phyloP scores from a whole-genome alignment of 176 grass and related monocot genomes.

The Phoenix roebelenii region DNA sequence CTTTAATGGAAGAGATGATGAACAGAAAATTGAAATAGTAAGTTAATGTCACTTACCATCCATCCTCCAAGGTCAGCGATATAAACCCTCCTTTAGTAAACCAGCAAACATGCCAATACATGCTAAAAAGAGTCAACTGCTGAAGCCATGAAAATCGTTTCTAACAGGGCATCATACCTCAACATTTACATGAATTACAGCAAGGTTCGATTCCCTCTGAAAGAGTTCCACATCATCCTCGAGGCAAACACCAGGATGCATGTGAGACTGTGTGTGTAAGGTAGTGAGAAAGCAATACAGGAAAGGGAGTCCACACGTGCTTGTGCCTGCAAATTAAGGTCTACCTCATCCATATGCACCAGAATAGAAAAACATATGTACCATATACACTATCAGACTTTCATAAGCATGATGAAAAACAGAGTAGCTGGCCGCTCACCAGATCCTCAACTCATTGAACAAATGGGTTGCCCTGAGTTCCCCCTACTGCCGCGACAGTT shows the following conservation, averaged over 20 bases:
- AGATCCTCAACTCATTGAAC: conserved; percentile 15
- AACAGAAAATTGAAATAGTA: too few relatives aligned
- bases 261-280: conserved; percentile 24
- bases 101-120: conserved; percentile 2
- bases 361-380: too few relatives aligned
- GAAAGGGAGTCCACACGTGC: conserved; percentile 12
- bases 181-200: conserved; percentile 66
- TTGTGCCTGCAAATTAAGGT: conserved; percentile 33
- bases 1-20: too few relatives aligned
- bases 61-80: background rate
- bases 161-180: conserved; percentile 29
- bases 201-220: conserved; percentile 24
- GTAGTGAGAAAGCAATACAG: conserved; percentile 22
- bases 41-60: background rate
- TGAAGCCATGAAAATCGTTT: conserved; percentile 22
- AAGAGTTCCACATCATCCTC: conserved; percentile 29
- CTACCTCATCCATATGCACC: conserved; percentile 5
- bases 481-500: conserved; percentile 56
- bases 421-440: conserved; percentile 12
- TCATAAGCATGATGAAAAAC: background rate
- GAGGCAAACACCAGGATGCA: conserved; percentile 20
- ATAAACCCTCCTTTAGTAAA: conserved; percentile 1
- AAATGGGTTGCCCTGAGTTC: conserved; percentile 1
- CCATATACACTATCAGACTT: too few relatives aligned
- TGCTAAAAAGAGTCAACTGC: background rate